Base-by-base conservation (phyloP, 108 stramenopile genomes). In the Parmales sp. region DNA sequence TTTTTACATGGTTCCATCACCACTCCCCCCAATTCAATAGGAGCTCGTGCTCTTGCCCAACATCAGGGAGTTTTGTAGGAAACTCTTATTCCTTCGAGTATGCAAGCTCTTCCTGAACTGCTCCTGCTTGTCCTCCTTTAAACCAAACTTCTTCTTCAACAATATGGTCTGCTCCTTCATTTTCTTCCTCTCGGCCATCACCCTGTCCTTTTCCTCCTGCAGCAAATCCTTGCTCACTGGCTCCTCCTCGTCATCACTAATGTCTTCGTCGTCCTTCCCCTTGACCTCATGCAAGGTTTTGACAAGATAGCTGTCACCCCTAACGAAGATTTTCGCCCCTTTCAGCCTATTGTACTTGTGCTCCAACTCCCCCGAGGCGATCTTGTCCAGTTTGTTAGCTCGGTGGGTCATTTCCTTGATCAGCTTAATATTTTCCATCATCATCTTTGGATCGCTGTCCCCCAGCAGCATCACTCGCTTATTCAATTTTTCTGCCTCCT, bases 221-320 rank as follows among this genome's bases (percentile, higher is more conserved):
- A 34, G 29, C 31, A 34, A 28, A 29, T 60, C 54, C 54, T 28
- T 34, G 54, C 11, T 34, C 54, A 18, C 36, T 34, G 16, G 31
- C 54, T 60, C 54, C 54, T 60, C 54, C 26, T 60, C 54, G 54
- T 60, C 54, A 34, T 60, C 54, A 16, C 54, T 60, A 1, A 60
- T 28, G 16, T 34, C 54, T 34, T 60, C 54, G 54, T 60, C 54
- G 29, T 60, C 54, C 2, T 23, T 34, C 16, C 54, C 54, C 29
- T 6, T 28, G 11, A 34, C 11, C 26, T 60, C 54, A 3, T 34
- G 13, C 29, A 18, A 13, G 31, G 29, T 34, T 34, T 60, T 60
- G 28, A 60, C 16, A 7, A 60, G 31, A 34, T 60, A 60, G 28
- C 31, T 60, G 54, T 60, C 54, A 11, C 28, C 54, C 3, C 54